A percentile compares a stretch with the other conserved stretches of the same genome.
These are phyloP conservation scores for Fragaria vesca DNA, from an alignment of 306 rosid genomes.

Conservation along the genomic window DNA sequence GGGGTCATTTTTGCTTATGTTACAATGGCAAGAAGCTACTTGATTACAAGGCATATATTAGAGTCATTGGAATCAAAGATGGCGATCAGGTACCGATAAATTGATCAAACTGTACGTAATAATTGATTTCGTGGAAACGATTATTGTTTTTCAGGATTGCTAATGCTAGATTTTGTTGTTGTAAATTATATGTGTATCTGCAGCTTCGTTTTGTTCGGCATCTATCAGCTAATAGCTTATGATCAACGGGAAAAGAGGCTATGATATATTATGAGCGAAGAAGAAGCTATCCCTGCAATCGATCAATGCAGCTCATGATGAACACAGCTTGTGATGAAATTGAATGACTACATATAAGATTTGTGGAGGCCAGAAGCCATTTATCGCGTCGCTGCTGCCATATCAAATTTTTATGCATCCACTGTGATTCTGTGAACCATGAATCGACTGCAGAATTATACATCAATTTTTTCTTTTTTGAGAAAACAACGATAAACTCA, in stretches of 20 bases:
- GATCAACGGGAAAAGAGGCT: slow-evolving; percentile 7
- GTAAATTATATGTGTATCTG: not conserved
- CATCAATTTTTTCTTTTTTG: too few relatives aligned
- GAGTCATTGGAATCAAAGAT: slow-evolving; percentile 39
- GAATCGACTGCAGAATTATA: not conserved
- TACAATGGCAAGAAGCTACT: slow-evolving; percentile 39
- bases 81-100: slow-evolving; percentile 41
- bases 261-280: not conserved
- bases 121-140: not conserved
- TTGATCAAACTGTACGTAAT: not conserved
- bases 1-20: slow-evolving; percentile 55
- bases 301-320: not conserved
- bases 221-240: slow-evolving; percentile 14
- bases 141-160: not conserved
- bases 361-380: not conserved
- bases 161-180: not conserved
- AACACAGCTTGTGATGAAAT: not conserved
- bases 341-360: not conserved
- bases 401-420: not conserved
- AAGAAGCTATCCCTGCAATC: not conserved
- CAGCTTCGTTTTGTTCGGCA: slow-evolving; percentile 40
- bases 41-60: slow-evolving; percentile 35
- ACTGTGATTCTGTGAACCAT: not conserved
- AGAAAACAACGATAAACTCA: too few relatives aligned
- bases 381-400: not conserved